phyloP scores from a whole-genome alignment of 805 yeast genomes.

The Candida ovalis region DNA sequence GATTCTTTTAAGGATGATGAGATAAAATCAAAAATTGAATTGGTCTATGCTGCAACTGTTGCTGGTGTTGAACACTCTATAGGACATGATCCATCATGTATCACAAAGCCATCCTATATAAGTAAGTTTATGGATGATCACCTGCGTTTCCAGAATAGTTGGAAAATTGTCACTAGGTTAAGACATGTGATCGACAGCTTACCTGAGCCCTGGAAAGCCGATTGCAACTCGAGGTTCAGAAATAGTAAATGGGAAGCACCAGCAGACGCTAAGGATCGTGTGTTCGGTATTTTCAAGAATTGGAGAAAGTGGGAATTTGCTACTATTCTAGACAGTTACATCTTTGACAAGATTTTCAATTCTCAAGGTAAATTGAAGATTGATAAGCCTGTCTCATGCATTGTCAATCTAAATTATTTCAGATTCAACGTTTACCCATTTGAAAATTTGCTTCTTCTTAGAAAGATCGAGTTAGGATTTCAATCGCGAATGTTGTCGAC shows the following conservation, averaged over 20 bases:
- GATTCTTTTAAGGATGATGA: slow-evolving; percentile 10
- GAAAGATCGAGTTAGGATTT: slow-evolving; percentile 13
- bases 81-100: slow-evolving; percentile 82
- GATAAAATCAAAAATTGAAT: slow-evolving; percentile 31
- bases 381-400: slow-evolving; percentile 2
- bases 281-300: slow-evolving; percentile 54
- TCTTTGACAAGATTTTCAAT: slow-evolving; percentile 51
- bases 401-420: slow-evolving; percentile 11
- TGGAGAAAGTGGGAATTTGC: slow-evolving; percentile 95
- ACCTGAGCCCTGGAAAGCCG: slow-evolving; percentile 48
- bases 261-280: slow-evolving; percentile 47
- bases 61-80: slow-evolving; percentile 43
- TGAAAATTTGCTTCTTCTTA: slow-evolving; percentile 13
- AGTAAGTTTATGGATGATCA: slow-evolving; percentile 70
- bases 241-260: slow-evolving; percentile 43
- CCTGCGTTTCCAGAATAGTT: slow-evolving; percentile 74
- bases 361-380: slow-evolving; percentile 13
- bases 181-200: slow-evolving; percentile 65
- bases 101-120: slow-evolving; percentile 84
- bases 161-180: slow-evolving; percentile 80
- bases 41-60: slow-evolving; percentile 38
- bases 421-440: slow-evolving; percentile 21
- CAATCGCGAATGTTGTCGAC: slow-evolving; percentile 8
- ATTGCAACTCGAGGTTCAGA: slow-evolving; percentile 31
- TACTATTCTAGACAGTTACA: slow-evolving; percentile 51